These are phyloP conservation scores for Emydomyces testavorans DNA, from an alignment of 2,329 filamentous ascomycete species.

Conservation along the genomic window DNA sequence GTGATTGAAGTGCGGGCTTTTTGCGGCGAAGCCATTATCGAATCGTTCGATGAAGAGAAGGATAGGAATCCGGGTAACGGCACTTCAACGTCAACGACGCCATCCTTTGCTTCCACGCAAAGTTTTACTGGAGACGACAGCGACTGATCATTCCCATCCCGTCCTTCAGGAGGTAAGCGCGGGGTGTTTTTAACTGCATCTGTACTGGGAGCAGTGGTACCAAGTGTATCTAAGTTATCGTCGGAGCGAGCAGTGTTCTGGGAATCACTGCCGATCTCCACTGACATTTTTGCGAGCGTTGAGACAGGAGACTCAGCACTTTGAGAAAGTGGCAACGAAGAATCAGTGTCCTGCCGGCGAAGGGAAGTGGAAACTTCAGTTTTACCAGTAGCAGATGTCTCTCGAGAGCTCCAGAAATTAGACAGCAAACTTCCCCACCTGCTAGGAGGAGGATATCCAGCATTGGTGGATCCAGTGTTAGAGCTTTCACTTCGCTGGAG, in stretches of 20 bases:
- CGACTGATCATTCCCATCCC: slow-evolving; percentile 4
- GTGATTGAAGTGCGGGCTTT: slow-evolving; percentile 39
- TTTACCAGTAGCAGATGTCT: slow-evolving; percentile 38
- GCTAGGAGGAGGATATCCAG: slow-evolving; percentile 37
- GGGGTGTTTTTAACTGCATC: neutral
- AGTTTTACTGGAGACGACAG: slow-evolving; percentile 41
- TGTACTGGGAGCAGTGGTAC: neutral
- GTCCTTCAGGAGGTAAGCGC: neutral
- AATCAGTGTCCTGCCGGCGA: neutral
- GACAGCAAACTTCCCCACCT: slow-evolving; percentile 48
- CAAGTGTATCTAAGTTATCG: neutral
- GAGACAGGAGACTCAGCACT: neutral
- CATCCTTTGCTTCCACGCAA: slow-evolving; percentile 44
- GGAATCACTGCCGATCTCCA: neutral
- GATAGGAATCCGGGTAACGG: slow-evolving; percentile 43
- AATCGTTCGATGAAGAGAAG: slow-evolving; percentile 37
- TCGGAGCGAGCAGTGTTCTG: neutral
- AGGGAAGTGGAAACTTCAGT: slow-evolving; percentile 17
- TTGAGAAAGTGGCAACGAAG: neutral
- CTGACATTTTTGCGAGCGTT: neutral
- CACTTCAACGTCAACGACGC: slow-evolving; percentile 50
- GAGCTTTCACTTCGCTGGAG: slow-evolving; percentile 44
- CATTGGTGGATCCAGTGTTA: slow-evolving; percentile 35
- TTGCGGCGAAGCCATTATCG: slow-evolving; percentile 34
- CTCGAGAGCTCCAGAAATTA: slow-evolving; percentile 43